Base-by-base conservation (phyloP, 192 early-diverging fungal species). In the Spizellomyces punctatus region DNA sequence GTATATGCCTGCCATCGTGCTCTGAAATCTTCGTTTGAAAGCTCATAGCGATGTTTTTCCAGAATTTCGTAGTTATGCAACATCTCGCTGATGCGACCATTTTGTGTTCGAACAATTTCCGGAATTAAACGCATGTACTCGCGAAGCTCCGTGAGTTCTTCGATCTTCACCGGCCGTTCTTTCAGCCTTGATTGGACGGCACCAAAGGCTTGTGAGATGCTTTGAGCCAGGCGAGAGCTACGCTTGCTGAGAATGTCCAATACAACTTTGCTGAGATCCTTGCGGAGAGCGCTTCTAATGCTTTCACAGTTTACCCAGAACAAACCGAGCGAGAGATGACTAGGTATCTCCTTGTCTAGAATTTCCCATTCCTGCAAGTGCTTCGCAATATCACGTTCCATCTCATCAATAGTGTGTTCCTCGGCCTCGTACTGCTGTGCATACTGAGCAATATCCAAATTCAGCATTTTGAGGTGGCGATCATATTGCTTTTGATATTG, bases 301-400 rank as follows among this genome's bases (percentile, higher is more conserved):
- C 76, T 79, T 52, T 88, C 87, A 67, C 86, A 88, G 58, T 67
- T 81, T 1, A 88, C 78, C 78, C 81, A 81, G 61, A 88, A 88
- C 6, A 88, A 66, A 6, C 87, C 87, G 5, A 88, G 73, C 21
- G 65, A 75, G 45, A 88, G 82, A 47, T 85, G 81, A 47, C 74
- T 82, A 1, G 87, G 87, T 50, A 88, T 88, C 46, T 88, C 84
- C 58, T 81, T 78, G 57, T 88, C 86, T 42, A 88, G 63, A n/a
- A 73, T 65, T 58, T 88, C 82, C 86, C 86, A 88, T 17, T 88
- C 86, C 49, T 84, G 76, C 55, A 63, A 66, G 54, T 84, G 78
- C 45, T 48, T 46, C 21, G 71, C 46, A 54, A 88, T 83, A 66
- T 88, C 86, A 45, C 65, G 48, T 69, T 88, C 85, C 80, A 88